Evolutionary conservation across 345 rosid species (phyloP), one percentile per base, ranked within the genome.

Genomic region (Hibiscus mutabilis): DNA sequence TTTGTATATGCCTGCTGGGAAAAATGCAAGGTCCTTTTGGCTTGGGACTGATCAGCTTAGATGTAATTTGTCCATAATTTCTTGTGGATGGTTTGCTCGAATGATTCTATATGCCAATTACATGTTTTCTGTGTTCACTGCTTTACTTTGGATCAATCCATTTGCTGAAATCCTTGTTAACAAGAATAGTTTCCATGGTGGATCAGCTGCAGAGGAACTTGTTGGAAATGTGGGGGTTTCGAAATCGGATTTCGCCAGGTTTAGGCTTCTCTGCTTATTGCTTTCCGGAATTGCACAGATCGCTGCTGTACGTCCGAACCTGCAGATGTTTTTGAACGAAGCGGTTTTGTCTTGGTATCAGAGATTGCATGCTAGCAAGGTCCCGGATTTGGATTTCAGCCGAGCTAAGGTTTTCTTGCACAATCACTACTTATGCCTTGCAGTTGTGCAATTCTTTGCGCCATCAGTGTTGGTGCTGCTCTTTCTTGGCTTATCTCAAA

Each of bases 271-370:
- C 61, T 88, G 88, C 74, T 75, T 91, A 81, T 75, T 88, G 5
- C 49, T 84, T 6, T 83, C 96, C 0, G 92, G 89, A 21, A 8
- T 84, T 4, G 21, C 86, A 6, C 98, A 91, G 65, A 80, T 89
- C 1, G 31, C 83, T 62, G 91, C 96, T 8, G 47, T 91, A 52
- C 87, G 96, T 6, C 82, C 96, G 5, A 88, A 88, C 76, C 74
- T 94, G 76, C 96, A 94, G 75, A 91, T 90, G 96, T 91, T 80
- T 78, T 76, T 91, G 92, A 94, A 94, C 16, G 98, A 90, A 82
- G 97, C 97, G 0, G 85, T 94, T 52, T 75, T 94, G 10, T 90
- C 91, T 0, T 94, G 97, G 96, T 94, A 94, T 76, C 98, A 91
- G 76, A 84, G 96, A 65, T 77, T 94, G 74, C 98, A 94, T 70